Evolutionary conservation across 2,329 filamentous ascomycete species (phyloP), one percentile per base, ranked within the genome.

Genomic region (Stagonosporopsis vannaccii): DNA sequence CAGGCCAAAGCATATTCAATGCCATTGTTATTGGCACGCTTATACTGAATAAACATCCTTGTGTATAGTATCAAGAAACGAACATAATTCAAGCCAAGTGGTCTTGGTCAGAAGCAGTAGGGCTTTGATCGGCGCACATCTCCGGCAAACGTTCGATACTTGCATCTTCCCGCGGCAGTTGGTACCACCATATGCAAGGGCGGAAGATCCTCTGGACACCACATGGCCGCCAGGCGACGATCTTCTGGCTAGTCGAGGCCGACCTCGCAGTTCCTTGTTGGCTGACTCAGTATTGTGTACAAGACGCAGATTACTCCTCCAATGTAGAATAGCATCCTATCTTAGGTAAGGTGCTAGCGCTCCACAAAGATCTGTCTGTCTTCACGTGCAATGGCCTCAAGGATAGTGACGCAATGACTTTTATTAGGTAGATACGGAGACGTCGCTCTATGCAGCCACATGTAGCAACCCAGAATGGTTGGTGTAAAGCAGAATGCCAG

Each of bases 101-200:
- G 4, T 11, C 11, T 9, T 11, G 12, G 12, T 5, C 28, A 30
- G 28, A 32, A 32, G 15, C 2, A 3, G 47, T 51, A 25, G 23
- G 28, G 36, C 59, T 42, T 45, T 26, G 59, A 67, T 66, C 62
- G 60, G 57, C 63, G 62, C 37, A 23, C 17, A 22, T 43, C 47
- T 51, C 37, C 46, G 33, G 35, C 36, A 28, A n/a, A n/a, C n/a
- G n/a, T n/a, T n/a, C n/a, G n/a, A 41, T 43, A 47, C 51, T 39
- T 45, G 37, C 33, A 33, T 33, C 20, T 39, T 26, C 36, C 30
- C 30, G 32, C 35, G 32, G 11, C 37, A 45, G 26, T 36, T 26
- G 45, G 47, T 42, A 51, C 46, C 19, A 46, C 36, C 23, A 19
- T 40, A 56, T 47, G 53, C 37, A 56, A 51, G 47, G 48, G 37